Percentiles rank a stretch among this genome's conserved stretches.
These are phyloP conservation scores for Pythium biforme DNA, from an alignment of 352 stramenopile species.

Conservation along the genomic window DNA sequence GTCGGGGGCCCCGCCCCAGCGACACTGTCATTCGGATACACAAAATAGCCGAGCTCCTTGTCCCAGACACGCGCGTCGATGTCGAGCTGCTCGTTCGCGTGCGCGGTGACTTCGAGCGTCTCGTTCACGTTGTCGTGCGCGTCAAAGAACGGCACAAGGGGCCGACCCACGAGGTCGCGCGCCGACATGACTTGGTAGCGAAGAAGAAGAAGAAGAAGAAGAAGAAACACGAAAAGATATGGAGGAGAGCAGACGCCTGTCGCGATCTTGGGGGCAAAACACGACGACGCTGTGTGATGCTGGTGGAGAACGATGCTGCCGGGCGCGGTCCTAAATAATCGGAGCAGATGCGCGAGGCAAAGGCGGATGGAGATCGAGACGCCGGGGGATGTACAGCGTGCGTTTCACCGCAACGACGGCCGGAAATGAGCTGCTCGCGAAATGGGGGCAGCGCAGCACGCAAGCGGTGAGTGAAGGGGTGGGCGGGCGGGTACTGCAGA, in stretches of 20 bases:
- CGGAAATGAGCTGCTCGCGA: background rate
- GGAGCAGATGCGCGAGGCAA: background rate
- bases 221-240: background rate
- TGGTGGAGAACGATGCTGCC: background rate
- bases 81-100: constrained; percentile 57
- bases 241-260: background rate
- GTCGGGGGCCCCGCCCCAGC: background rate
- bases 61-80: constrained; percentile 85
- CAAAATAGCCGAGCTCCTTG: constrained; percentile 79
- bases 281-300: background rate
- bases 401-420: background rate
- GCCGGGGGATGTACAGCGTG: background rate
- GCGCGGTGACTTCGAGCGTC: constrained; percentile 38
- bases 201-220: background rate
- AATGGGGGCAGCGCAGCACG: background rate
- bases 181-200: constrained; percentile 13
- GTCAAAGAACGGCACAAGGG: constrained; percentile 78
- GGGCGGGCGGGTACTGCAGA: background rate
- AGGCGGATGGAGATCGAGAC: background rate
- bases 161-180: constrained; percentile 51
- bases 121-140: constrained; percentile 75
- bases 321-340: background rate
- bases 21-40: constrained; percentile 47
- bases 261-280: background rate
- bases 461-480: background rate